Evolutionary conservation across 1,139 yeast species (phyloP).

Genomic region (Saccharomyces hybrid): DNA sequence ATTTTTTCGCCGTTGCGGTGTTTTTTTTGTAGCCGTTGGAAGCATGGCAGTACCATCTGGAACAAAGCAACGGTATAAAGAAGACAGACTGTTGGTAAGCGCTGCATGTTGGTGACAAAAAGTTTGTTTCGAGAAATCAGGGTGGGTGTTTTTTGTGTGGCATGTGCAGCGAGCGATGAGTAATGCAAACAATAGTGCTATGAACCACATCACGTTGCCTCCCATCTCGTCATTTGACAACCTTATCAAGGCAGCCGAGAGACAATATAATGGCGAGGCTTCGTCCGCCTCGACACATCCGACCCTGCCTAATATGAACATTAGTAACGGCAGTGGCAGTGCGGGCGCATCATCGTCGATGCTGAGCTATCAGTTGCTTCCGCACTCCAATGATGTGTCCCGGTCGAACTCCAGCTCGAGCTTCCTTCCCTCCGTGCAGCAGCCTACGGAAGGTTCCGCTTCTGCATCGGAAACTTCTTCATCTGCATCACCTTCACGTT

Average conservation of each 20-base stretch:
- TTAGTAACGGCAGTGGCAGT: neutral
- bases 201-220: constrained; percentile 13
- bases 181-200: neutral
- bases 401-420: constrained; percentile 1
- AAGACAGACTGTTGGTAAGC: neutral
- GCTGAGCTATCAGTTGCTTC: constrained; percentile 1
- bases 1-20: constrained; percentile 1
- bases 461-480: neutral
- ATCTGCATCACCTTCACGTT: constrained; percentile 1
- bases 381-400: constrained; percentile 1
- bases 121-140: neutral
- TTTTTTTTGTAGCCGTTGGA: constrained; percentile 1
- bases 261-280: constrained; percentile 6
- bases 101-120: neutral
- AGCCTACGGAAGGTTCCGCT: neutral
- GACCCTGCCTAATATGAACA: neutral
- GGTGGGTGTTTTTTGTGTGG: neutral
- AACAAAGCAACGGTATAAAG: neutral
- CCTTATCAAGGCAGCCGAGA: constrained; percentile 19
- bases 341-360: constrained; percentile 1
- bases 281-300: neutral
- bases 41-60: constrained; percentile 1
- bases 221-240: constrained; percentile 27
- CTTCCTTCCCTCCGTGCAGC: neutral
- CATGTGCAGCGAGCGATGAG: constrained; percentile 1